Conservation (phyloP, 495 filamentous ascomycete genomes). For the Evansstolkia leycettana region DNA sequence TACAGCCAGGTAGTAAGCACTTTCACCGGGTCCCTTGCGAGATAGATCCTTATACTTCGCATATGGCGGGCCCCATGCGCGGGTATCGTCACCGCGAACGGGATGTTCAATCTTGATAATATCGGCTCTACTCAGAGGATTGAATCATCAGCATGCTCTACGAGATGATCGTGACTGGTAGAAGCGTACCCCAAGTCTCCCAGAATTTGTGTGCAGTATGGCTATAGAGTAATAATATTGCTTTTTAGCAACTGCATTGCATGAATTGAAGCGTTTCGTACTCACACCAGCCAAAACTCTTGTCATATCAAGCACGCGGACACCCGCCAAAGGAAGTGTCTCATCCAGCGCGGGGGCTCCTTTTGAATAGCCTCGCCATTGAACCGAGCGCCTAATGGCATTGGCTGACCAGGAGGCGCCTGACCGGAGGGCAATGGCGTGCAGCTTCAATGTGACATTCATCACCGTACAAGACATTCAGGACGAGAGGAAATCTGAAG, state of each 20-base stretch:
- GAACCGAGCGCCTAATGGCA: conserved; percentile 11
- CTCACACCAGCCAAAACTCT: conserved; percentile 88
- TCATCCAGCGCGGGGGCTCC: conserved; percentile 12
- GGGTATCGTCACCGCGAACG: conserved; percentile 78
- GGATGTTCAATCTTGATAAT: conserved; percentile 97
- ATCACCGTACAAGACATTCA: conserved; percentile 8
- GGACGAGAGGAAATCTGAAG: neutral
- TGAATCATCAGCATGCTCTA: neutral
- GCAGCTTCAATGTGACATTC: conserved; percentile 15
- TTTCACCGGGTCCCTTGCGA: conserved; percentile 70
- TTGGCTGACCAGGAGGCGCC: conserved; percentile 10
- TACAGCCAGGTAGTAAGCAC: conserved; percentile 88
- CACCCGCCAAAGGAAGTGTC: conserved; percentile 63
- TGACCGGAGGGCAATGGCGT: conserved; percentile 15
- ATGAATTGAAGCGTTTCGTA: conserved; percentile 7
- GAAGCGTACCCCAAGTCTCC: conserved; percentile 82
- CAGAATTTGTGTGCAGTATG: conserved; percentile 94
- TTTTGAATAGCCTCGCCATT: conserved; percentile 25
- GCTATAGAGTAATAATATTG: conserved; percentile 50
- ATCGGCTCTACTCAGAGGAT: conserved; percentile 54
- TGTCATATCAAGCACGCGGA: conserved; percentile 90
- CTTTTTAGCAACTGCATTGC: no score
- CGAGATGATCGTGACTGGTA: neutral
- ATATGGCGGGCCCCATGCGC: conserved; percentile 94
- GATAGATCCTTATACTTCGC: conserved; percentile 55